Base-by-base conservation (phyloP, 768 basidiomycete species). In the Grammothele lineata region DNA sequence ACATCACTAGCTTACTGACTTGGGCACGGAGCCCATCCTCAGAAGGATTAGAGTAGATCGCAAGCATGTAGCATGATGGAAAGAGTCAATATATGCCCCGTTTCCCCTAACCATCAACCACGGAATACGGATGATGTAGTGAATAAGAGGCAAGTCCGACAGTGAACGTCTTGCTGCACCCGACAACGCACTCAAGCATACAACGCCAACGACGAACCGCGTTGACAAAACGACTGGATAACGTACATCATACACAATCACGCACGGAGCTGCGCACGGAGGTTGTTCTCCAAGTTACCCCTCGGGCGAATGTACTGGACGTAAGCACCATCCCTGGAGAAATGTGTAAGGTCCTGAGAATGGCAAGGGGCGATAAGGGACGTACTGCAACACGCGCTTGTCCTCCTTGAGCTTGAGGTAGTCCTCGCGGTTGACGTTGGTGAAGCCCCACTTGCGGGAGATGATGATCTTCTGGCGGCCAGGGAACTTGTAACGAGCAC, bases 401-500 rank as follows among this genome's bases (percentile, higher is more conserved):
- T 92, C 86, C 62, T 83, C 82, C 79, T 95, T 94, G 57, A 94
- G 75, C 71, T 81, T 83, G 63, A 78, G 60, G 68, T 96, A 98
- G 38, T 94, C 92, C 57, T 81, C 84, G 69, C 92, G 85, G 66
- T 83, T 81, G 49, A 97, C 92, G 59, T 87, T 87, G 34, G 96
- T 99, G 76, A 99, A 98, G 51, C 94, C 94, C 93, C 96, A 97
- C 80, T 95, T 96, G 80, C 92, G 92, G 48, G 87, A 91, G 57
- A 92, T 77, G 57, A 94, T 93, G 68, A 95, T 93, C 81, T 95
- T 95, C 77, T 95, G 92, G 63, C 92, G 83, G 47, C 92, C 92
- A n/a, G 92, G 90, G 86, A 93, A 95, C 83, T 98, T 99, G 83
- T 98, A 98, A 45, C 95, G 89, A 10, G 93, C 91, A 60, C 94